Base-by-base conservation (phyloP, 2,329 filamentous ascomycete genomes). In the Penicillium palitans region DNA sequence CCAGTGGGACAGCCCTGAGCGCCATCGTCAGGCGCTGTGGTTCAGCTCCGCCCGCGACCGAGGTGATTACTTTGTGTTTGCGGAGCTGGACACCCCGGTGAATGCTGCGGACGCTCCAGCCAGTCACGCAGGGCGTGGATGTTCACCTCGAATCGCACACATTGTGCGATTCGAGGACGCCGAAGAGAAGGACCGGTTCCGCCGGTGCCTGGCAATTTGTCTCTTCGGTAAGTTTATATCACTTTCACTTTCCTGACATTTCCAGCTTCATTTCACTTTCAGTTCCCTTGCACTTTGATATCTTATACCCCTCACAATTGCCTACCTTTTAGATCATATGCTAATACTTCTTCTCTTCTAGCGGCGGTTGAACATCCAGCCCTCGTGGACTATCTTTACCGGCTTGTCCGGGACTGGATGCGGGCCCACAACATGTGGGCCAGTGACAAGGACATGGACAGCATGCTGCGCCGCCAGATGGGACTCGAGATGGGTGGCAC, bases 31-130 rank as follows among this genome's bases (percentile, higher is more conserved):
- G 55, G 70, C 72, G 1, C 52, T 75, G 19, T 67, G 66, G 56
- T 72, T 74, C 58, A 67, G 62, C 40, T 60, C 60, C 29, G 64
- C 67, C n/a, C 27, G 42, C 3, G 25, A 57, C 2, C 46, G 52
- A 35, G 73, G 70, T 8, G 73, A 75, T 37, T 76, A 76, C 53
- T 74, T 75, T 55, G 60, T 76, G n/a, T 75, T 76, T 55, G 59
- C 66, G 4, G 71, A 74, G 49, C 68, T 59, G 58, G 41, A n/a
- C 2, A 64, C 69, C 37, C 58, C 52, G 24, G 41, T 58, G 12
- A 52, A 21, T 17, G 47, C 51, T 6, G 55, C 56, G 8, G 63
- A 61, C 4, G 53, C 58, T 29, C 57, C 61, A 19, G 51, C 42
- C 19, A 55, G 62, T 21, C 56, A 55, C 13, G 4, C 57, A 15